Evolutionary conservation across 2,329 filamentous ascomycete species (phyloP), one percentile per base, ranked within the genome.

Genomic region (Pseudocercospora eumusae): DNA sequence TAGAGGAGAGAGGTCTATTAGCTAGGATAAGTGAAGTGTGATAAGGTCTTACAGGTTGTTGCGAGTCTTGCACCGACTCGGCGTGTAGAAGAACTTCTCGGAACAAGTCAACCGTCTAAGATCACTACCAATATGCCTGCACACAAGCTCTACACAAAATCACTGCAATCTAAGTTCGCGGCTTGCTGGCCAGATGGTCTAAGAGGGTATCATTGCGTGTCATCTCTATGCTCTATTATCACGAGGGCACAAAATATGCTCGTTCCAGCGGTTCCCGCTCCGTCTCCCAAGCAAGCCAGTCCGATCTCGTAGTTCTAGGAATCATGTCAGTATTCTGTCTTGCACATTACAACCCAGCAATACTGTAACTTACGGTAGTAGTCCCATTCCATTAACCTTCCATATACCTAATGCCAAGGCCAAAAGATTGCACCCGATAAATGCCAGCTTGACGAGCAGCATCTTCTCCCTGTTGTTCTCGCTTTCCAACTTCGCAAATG

Each of bases 311-410:
- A 58, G 95, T 99, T 71, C 91, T 95, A 67, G 63, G 36, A 15
- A 18, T 13, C 40, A 33, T 18, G 66, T 76, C 64, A 76, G 69
- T 58, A 11, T 11, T 28, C 9, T 20, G 2, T 20, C 25, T 13
- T 10, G 31, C 45, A 55, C 10, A 31, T 55, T 13, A 4, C 1
- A 11, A 45, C 13, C 56, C n/a, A 42, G 60, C 18, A 49, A 40
- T 10, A 7, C 45, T 13, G 45, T 27, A 59, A 86, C 90, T 75
- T 83, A 93, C 87, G 95, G 95, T 76, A 99, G 81, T 69, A 99
- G 78, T 0, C 95, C 95, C 95, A 99, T 99, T 40, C 85, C 87
- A 77, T 98, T 96, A 27, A 99, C 87, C 78, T 99, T 99, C 92
- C 92, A 99, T 56, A 99, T 81, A 2, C 95, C 95, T 73, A 99